Evolutionary conservation across 768 basidiomycete genomes (phyloP), one percentile per base, ranked within the genome.

Genomic region (Lentinula edodes): DNA sequence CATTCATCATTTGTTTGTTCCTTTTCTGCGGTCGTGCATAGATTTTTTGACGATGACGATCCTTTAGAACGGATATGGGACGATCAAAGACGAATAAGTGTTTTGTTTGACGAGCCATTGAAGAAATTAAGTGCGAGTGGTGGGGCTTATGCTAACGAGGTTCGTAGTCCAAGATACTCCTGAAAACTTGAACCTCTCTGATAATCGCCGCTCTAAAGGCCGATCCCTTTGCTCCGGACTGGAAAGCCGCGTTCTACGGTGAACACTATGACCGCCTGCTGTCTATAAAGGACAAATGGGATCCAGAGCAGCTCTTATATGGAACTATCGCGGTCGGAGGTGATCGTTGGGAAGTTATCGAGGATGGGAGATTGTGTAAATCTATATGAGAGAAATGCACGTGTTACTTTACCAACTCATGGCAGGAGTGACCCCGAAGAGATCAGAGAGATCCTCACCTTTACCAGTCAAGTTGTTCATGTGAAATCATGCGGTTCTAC

Each of bases 201-300:
- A 51, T 39, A 20, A 39, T 13, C 9, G 38, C 38, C 36, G n/a
- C 42, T 16, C 20, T 13, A 4, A n/a, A 61, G 61, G 61, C 61
- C 20, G 54, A 48, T 35, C 41, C 43, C 1, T 50, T 48, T 36
- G 64, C 63, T 57, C 62, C 59, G 32, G 64, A 65, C 51, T 65
- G 58, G 59, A 61, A 65, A 55, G 42, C 52, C 43, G 61, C 54
- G 10, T 65, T 65, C 42, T 65, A 58, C 43, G 65, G 62, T 20
- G 50, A 53, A 53, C 45, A 63, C 41, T 63, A 63, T 45, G 52
- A 59, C n/a, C 38, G 60, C 18, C 52, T 63, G 43, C 43, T 61
- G 52, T 34, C 60, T 15, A 55, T 63, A 46, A 66, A 63, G 46
- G 61, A 61, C 36, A 59, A 51, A 42, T 63, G 59, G 58, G 62